Evolutionary conservation across 2,329 filamentous ascomycete genomes (phyloP).

Genomic region (Fusarium verrucosum): DNA sequence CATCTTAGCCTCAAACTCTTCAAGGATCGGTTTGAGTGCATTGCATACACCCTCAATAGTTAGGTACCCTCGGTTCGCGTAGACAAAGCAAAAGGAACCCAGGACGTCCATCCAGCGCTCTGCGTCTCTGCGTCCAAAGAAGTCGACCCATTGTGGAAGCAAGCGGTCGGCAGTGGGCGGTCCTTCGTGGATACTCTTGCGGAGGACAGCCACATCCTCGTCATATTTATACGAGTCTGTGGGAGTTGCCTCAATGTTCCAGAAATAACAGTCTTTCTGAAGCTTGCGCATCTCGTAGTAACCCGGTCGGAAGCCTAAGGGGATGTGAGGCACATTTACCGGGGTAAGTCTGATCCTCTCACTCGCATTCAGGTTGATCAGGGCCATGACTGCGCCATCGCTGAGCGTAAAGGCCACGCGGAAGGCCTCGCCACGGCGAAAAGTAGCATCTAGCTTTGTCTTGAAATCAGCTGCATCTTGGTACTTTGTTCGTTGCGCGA

Average conservation of each 20-base stretch:
- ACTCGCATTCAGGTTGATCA: conserved; percentile 71
- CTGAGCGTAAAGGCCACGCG: conserved; percentile 65
- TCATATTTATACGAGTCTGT: conserved; percentile 71
- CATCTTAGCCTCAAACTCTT: conserved; percentile 69
- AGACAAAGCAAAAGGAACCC: conserved; percentile 67
- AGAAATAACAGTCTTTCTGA: conserved; percentile 73
- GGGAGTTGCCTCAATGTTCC: conserved; percentile 65
- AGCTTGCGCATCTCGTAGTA: conserved; percentile 77
- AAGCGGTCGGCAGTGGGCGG: conserved; percentile 57
- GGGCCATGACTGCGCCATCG: conserved; percentile 73
- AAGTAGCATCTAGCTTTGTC: conserved; percentile 64
- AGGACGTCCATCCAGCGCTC: conserved; percentile 72
- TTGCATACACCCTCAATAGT: conserved; percentile 62
- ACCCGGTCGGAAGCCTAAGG: conserved; percentile 75
- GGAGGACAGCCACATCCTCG: conserved; percentile 57
- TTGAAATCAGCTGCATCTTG: conserved; percentile 69
- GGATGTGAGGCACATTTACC: conserved; percentile 66
- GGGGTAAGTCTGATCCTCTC: conserved; percentile 65
- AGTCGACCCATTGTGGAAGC: conserved; percentile 77
- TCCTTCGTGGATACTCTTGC: conserved; percentile 48
- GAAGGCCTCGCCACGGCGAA: conserved; percentile 55
- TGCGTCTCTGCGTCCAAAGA: conserved; percentile 68
- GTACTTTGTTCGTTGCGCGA: conserved; percentile 64
- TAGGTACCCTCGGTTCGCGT: conserved; percentile 70
- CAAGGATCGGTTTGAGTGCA: conserved; percentile 66